These are phyloP conservation scores for Gentiana macrophylla DNA, from an alignment of 257 asterid species.

Conservation along the genomic window DNA sequence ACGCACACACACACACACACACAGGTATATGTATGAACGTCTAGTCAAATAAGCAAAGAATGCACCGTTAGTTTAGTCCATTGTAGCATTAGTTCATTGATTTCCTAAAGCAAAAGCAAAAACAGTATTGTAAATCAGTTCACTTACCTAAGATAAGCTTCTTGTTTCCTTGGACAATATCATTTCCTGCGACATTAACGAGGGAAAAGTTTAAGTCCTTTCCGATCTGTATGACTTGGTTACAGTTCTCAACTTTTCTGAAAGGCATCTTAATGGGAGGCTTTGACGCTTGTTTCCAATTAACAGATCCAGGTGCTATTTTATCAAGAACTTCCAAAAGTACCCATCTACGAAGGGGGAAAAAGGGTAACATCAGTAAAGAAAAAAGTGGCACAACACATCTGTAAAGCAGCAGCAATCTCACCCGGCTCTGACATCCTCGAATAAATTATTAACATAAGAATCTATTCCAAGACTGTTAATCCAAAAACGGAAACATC, in stretches of 20 bases:
- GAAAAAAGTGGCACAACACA: constrained; percentile 5
- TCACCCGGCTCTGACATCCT: constrained; percentile 78
- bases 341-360: constrained; percentile 53
- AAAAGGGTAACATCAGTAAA: constrained; percentile 7
- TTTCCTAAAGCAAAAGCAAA: no score
- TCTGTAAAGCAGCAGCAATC: constrained; percentile 16
- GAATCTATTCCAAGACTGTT: constrained; percentile 87
- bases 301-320: constrained; percentile 56
- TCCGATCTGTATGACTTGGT: constrained; percentile 79
- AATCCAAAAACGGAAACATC: constrained; percentile 93
- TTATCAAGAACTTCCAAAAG: constrained; percentile 71
- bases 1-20: no score
- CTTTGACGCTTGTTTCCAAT: constrained; percentile 77
- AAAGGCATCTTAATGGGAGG: constrained; percentile 89
- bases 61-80: no score
- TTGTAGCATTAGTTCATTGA: no score
- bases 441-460: constrained; percentile 65
- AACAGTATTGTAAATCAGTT: no score
- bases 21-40: no score
- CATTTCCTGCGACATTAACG: constrained; percentile 89
- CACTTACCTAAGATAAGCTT: constrained; percentile 70
- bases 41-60: no score
- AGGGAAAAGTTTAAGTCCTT: constrained; percentile 73
- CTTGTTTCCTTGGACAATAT: constrained; percentile 90
- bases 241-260: constrained; percentile 80